phyloP scores from a whole-genome alignment of 1,139 yeast genomes.

The Schwanniomyces etchellsii region DNA sequence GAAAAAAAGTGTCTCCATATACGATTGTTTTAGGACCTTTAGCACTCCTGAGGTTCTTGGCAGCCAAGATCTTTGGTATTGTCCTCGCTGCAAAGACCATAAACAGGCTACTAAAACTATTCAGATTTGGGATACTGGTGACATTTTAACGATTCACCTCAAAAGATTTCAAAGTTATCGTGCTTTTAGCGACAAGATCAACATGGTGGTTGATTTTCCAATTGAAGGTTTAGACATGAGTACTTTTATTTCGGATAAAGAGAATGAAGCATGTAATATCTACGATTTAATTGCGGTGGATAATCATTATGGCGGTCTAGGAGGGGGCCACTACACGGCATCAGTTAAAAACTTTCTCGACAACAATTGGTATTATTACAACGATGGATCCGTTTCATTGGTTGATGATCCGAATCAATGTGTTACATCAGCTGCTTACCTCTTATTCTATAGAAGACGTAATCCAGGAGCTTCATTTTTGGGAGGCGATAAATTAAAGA shows the following conservation, averaged over 20 bases:
- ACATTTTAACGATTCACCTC: conserved; percentile 80
- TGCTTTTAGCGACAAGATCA: conserved; percentile 85
- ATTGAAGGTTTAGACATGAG: conserved; percentile 74
- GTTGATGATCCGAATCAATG: conserved; percentile 54
- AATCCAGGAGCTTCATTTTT: conserved; percentile 15
- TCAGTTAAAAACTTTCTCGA: conserved; percentile 77
- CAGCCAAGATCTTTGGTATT: conserved; percentile 90
- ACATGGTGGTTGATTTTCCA: conserved; percentile 81
- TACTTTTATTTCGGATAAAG: conserved; percentile 41
- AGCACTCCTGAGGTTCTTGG: conserved; percentile 83
- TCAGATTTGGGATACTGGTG: conserved; percentile 90
- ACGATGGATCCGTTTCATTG: conserved; percentile 73
- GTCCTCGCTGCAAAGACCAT: conserved; percentile 85
- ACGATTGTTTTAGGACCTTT: conserved; percentile 72
- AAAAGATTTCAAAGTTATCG: conserved; percentile 86
- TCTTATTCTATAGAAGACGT: conserved; percentile 75
- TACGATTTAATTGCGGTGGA: conserved; percentile 92
- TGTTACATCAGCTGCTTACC: conserved; percentile 80
- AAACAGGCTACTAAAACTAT: conserved; percentile 88
- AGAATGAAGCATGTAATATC: too few relatives aligned
- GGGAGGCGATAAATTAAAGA: conserved; percentile 31
- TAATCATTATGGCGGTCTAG: conserved; percentile 92
- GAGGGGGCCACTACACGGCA: conserved; percentile 97
- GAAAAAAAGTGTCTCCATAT: conserved; percentile 53
- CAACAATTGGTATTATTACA: conserved; percentile 81